Percentiles rank a stretch among this genome's conserved stretches.
Conservation (phyloP, 208 protist species). For the Willaertia magna region DNA sequence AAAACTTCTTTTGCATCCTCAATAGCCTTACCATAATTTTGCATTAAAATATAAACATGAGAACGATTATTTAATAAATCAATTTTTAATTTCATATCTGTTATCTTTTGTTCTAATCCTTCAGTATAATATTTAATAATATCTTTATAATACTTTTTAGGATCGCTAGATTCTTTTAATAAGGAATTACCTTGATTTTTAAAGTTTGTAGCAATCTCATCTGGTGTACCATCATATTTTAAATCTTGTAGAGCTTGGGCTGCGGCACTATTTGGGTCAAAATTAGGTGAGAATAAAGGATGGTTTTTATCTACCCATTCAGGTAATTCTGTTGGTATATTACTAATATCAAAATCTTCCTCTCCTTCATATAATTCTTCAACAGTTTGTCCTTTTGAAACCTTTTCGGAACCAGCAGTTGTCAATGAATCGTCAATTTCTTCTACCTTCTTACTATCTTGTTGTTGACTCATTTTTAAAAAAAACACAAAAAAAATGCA, state of each 20-base stretch:
- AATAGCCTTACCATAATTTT: conserved; percentile 5
- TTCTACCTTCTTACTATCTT: too few relatives aligned
- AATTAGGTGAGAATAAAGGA: too few relatives aligned
- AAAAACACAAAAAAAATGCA: too few relatives aligned
- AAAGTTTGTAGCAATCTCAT: too few relatives aligned
- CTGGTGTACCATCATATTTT: background rate
- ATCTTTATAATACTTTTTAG: background rate
- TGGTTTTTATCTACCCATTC: background rate
- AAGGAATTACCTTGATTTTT: background rate
- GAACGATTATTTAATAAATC: conserved; percentile 11
- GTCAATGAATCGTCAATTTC: too few relatives aligned
- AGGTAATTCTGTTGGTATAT: background rate
- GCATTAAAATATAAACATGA: background rate
- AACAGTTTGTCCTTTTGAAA: background rate
- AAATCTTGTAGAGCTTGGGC: background rate
- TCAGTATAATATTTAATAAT: background rate
- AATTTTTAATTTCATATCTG: background rate
- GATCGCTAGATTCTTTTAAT: background rate
- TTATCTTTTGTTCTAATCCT: conserved; percentile 2
- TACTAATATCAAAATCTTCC: background rate
- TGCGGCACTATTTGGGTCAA: too few relatives aligned
- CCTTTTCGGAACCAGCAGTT: too few relatives aligned
- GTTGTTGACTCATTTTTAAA: too few relatives aligned
- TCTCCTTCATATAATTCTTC: background rate
- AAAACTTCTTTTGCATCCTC: background rate